Conservation (phyloP, 2,329 filamentous ascomycete species). For the Phyllosticta citriasiana region DNA sequence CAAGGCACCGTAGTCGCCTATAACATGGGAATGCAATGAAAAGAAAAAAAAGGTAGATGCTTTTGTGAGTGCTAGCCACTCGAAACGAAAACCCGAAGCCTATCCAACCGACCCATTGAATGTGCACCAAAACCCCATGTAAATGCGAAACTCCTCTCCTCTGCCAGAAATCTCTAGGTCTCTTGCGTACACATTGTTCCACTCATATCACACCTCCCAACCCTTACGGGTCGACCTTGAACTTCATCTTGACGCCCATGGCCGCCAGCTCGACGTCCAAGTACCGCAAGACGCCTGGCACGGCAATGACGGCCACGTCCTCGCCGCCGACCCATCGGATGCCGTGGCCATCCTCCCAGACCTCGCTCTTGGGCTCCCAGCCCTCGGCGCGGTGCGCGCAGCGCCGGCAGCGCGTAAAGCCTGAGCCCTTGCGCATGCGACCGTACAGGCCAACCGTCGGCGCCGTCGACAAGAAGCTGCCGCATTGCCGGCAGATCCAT, state of each 20-base stretch:
- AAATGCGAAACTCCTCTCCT: no score
- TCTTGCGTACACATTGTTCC: no score
- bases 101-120: no score
- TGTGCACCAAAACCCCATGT: no score
- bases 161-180: no score
- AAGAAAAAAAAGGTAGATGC: no score
- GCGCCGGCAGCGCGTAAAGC: constrained; percentile 65
- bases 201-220: not conserved
- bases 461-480: constrained; percentile 82
- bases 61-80: no score
- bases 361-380: constrained; percentile 51
- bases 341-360: constrained; percentile 87
- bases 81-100: no score
- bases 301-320: constrained; percentile 81
- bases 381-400: constrained; percentile 52
- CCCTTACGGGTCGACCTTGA: constrained; percentile 52
- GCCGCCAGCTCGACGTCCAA: constrained; percentile 90
- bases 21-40: no score
- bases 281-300: constrained; percentile 86
- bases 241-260: constrained; percentile 95
- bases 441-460: constrained; percentile 53
- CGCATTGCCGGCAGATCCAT: constrained; percentile 83
- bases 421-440: constrained; percentile 52
- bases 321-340: constrained; percentile 78
- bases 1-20: no score